Conservation (phyloP, 306 rosid species). For the Hippophae tibetana region DNA sequence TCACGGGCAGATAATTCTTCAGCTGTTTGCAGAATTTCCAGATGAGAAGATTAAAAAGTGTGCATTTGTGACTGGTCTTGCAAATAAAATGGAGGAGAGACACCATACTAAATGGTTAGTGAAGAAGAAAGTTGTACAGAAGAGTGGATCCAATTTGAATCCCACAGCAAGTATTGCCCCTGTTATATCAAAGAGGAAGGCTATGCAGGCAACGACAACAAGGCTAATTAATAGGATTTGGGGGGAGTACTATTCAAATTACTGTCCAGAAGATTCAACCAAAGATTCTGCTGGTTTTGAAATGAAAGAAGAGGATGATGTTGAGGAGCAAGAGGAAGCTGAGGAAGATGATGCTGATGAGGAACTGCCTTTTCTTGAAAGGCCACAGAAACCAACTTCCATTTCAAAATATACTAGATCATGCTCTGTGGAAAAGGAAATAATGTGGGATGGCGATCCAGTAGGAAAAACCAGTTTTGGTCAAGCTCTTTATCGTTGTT, state of each 20-base stretch:
- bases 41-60: conserved; percentile 55
- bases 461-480: conserved; percentile 55
- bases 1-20: conserved; percentile 88
- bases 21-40: conserved; percentile 78
- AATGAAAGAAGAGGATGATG: conserved; percentile 58
- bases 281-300: conserved; percentile 31
- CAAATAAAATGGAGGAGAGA: conserved; percentile 73
- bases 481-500: conserved; percentile 39
- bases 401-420: conserved; percentile 31
- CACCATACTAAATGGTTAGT: conserved; percentile 94
- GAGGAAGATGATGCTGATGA: conserved; percentile 59
- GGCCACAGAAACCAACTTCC: conserved; percentile 31
- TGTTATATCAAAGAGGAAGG: conserved; percentile 58
- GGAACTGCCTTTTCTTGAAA: conserved; percentile 30
- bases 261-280: conserved; percentile 48
- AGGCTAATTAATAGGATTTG: conserved; percentile 73
- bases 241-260: conserved; percentile 88
- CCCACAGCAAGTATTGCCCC: conserved; percentile 76
- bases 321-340: conserved; percentile 64
- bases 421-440: conserved; percentile 28
- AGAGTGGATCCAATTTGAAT: conserved; percentile 58
- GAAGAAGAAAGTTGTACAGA: conserved; percentile 40
- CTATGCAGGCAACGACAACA: conserved; percentile 92
- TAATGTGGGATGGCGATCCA: conserved; percentile 54
- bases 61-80: conserved; percentile 69